Evolutionary conservation across 371 early-diverging fungal species (phyloP).

Genomic region (Haplosporangium sp.): DNA sequence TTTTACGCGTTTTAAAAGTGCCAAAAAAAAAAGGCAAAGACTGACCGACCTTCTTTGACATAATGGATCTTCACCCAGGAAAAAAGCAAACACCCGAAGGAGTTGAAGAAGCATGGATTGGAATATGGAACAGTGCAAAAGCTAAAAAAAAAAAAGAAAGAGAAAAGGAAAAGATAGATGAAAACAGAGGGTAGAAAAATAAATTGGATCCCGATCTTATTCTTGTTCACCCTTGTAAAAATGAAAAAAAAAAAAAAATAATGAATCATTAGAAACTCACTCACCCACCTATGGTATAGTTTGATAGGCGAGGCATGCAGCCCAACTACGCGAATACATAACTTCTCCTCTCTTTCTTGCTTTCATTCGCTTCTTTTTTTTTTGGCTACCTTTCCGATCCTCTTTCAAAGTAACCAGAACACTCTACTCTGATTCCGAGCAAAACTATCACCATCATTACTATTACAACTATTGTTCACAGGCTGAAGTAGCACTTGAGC

Average conservation of each 20-base stretch:
- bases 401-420: neutral
- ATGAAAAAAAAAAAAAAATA: no score
- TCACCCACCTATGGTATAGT: no score
- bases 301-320: neutral
- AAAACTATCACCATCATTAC: neutral
- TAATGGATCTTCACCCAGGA: no score
- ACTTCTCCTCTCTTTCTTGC: neutral
- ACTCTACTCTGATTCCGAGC: neutral
- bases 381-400: neutral
- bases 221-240: slow-evolving; percentile 1
- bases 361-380: neutral
- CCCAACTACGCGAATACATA: neutral
- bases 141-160: neutral
- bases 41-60: no score
- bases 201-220: neutral
- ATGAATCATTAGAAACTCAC: neutral
- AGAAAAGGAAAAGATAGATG: neutral
- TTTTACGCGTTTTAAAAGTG: neutral
- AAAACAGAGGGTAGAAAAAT: neutral
- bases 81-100: neutral
- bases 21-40: neutral
- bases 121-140: slow-evolving; percentile 17
- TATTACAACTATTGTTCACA: neutral
- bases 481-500: no score
- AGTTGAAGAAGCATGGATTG: slow-evolving; percentile 1